Conservation (phyloP, 2,329 filamentous ascomycete genomes). For the Samsoniella hepiali region DNA sequence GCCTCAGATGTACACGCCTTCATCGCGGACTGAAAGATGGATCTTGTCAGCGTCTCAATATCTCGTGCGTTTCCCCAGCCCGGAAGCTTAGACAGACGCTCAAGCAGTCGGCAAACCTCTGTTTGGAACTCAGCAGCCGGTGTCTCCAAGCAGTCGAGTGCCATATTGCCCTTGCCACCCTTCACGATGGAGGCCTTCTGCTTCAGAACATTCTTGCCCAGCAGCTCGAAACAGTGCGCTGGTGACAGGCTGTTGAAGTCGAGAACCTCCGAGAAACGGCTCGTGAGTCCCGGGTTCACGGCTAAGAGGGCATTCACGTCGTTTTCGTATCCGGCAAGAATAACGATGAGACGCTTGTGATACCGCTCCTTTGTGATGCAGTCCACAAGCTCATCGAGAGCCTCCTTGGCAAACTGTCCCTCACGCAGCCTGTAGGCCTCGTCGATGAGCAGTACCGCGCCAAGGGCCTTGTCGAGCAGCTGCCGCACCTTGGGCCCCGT, state of each 20-base stretch:
- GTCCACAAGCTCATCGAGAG: slow-evolving; percentile 52
- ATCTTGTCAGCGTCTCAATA: slow-evolving; percentile 51
- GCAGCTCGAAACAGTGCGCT: slow-evolving; percentile 36
- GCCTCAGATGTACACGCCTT: slow-evolving; percentile 25
- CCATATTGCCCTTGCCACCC: slow-evolving; percentile 24
- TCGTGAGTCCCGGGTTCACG: slow-evolving; percentile 60
- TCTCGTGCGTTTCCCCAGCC: slow-evolving; percentile 65
- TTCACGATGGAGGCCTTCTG: slow-evolving; percentile 24
- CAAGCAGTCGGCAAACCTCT: slow-evolving; percentile 32
- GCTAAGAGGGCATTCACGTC: slow-evolving; percentile 63
- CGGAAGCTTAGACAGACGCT: slow-evolving; percentile 37
- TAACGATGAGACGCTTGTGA: slow-evolving; percentile 58
- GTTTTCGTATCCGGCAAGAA: slow-evolving; percentile 65
- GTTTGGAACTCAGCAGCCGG: slow-evolving; percentile 17
- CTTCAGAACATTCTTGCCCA: slow-evolving; percentile 39
- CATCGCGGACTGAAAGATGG: slow-evolving; percentile 42
- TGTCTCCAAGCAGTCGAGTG: slow-evolving; percentile 28
- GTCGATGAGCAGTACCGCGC: slow-evolving; percentile 67
- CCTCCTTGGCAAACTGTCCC: slow-evolving; percentile 55
- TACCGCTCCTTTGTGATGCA: slow-evolving; percentile 54
- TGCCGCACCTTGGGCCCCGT: slow-evolving; percentile 63
- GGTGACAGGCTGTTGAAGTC: slow-evolving; percentile 49
- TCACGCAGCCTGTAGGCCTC: slow-evolving; percentile 64
- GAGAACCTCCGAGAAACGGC: slow-evolving; percentile 61
- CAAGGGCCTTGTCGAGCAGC: slow-evolving; percentile 58